Conservation (phyloP, 192 early-diverging fungal genomes). For the Lobosporangium transversale region DNA sequence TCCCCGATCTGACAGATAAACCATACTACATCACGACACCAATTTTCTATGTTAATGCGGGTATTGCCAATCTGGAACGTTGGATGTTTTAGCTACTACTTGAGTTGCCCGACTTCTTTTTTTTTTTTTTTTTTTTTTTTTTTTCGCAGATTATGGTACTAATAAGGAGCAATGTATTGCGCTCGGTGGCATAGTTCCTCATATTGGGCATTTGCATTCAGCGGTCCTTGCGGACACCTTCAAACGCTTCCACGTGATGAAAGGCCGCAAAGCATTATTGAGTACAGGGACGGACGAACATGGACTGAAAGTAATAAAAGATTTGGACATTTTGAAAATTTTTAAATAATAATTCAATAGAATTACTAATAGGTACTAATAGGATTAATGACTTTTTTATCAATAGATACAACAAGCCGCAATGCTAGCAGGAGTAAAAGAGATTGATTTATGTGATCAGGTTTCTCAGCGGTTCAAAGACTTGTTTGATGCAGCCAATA, state of each 20-base stretch:
- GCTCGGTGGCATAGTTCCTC: constrained; percentile 67
- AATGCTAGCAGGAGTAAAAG: constrained; percentile 59
- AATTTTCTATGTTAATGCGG: constrained; percentile 90
- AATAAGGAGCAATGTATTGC: not conserved
- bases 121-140: too few species aligned
- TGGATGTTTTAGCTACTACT: too few species aligned
- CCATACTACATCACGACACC: constrained; percentile 84
- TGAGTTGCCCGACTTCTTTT: too few species aligned
- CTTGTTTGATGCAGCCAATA: constrained; percentile 77
- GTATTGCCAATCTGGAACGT: too few species aligned
- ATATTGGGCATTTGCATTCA: constrained; percentile 96
- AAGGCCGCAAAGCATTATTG: constrained; percentile 66
- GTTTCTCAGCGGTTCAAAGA: constrained; percentile 74
- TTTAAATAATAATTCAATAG: too few species aligned
- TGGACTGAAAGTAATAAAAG: constrained; percentile 90
- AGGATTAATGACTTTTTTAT: not conserved
- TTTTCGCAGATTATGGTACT: too few species aligned
- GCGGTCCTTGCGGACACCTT: constrained; percentile 86
- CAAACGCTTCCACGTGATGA: constrained; percentile 77
- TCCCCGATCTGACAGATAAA: constrained; percentile 24
- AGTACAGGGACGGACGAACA: constrained; percentile 95
- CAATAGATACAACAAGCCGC: constrained; percentile 92
- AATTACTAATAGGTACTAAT: not conserved
- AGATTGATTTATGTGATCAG: constrained; percentile 83
- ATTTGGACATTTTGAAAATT: too few species aligned